Conservation (phyloP, 192 early-diverging fungal species). For the Backusella australiensis region DNA sequence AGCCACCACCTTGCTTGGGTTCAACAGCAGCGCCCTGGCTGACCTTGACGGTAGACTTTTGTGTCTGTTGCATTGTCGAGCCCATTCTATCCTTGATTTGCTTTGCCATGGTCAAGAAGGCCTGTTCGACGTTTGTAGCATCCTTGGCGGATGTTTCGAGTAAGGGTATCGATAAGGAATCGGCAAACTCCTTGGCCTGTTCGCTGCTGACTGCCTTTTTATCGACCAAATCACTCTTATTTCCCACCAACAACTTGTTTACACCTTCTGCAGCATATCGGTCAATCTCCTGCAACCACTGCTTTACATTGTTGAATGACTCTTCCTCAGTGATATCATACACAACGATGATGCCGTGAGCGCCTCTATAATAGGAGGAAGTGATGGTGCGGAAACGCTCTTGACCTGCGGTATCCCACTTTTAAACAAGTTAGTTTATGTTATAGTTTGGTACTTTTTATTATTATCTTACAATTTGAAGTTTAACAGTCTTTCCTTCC, state of each 20-base stretch:
- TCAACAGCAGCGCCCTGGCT: slow-evolving; percentile 25
- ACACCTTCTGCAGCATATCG: slow-evolving; percentile 95
- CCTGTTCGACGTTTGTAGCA: slow-evolving; percentile 96
- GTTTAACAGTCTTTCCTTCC: slow-evolving; percentile 96
- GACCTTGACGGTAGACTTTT: slow-evolving; percentile 29
- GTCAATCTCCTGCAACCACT: slow-evolving; percentile 99
- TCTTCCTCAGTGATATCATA: slow-evolving; percentile 97
- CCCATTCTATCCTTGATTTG: slow-evolving; percentile 93
- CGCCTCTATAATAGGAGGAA: slow-evolving; percentile 95
- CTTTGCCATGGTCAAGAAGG: slow-evolving; percentile 99
- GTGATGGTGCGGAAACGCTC: slow-evolving; percentile 99
- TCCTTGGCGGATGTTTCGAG: slow-evolving; percentile 98
- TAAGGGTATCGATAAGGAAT: slow-evolving; percentile 84
- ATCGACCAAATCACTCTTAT: slow-evolving; percentile 94
- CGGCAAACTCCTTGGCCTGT: slow-evolving; percentile 79
- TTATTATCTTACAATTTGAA: slow-evolving; percentile 74
- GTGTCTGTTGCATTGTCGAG: slow-evolving; percentile 26
- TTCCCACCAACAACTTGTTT: slow-evolving; percentile 96
- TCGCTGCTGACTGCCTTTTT: slow-evolving; percentile 76
- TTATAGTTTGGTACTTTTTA: background rate
- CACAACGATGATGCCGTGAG: slow-evolving; percentile 97
- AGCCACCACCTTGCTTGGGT: slow-evolving; percentile 27
- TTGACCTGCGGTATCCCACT: slow-evolving; percentile 98
- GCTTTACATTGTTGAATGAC: slow-evolving; percentile 93
- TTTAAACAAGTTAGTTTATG: background rate